phyloP scores from a whole-genome alignment of 305 asterid genomes.

The Fraxinus platypoda region DNA sequence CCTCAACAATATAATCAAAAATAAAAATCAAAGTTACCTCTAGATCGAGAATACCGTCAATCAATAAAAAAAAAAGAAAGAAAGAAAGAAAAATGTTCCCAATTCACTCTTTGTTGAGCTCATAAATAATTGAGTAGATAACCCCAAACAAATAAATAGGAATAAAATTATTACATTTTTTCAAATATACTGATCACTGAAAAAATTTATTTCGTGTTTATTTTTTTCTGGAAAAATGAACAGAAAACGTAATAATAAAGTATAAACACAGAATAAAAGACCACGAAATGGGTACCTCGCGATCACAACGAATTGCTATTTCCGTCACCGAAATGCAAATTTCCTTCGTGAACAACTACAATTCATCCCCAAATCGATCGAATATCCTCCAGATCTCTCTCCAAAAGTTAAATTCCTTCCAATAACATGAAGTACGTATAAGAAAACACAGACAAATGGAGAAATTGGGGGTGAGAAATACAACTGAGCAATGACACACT shows the following conservation, averaged over 20 bases:
- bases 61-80: background rate
- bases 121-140: background rate
- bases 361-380: constrained; percentile 14
- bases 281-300: constrained; percentile 26
- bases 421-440: background rate
- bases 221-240: background rate
- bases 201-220: background rate
- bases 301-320: constrained; percentile 16
- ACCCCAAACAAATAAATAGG: background rate
- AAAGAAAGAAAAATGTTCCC: background rate
- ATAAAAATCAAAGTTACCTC: background rate
- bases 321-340: background rate
- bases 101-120: constrained; percentile 10
- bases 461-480: background rate
- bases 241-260: background rate
- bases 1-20: background rate
- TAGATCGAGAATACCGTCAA: constrained; percentile 18
- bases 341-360: constrained; percentile 11
- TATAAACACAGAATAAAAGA: background rate
- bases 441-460: background rate
- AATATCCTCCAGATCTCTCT: constrained; percentile 19
- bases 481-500: constrained; percentile 23
- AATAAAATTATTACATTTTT: background rate
- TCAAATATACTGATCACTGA: constrained; percentile 11
- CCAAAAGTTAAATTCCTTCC: background rate